These are phyloP conservation scores for Garcia nutans DNA, from an alignment of 345 rosid species.

Conservation along the genomic window DNA sequence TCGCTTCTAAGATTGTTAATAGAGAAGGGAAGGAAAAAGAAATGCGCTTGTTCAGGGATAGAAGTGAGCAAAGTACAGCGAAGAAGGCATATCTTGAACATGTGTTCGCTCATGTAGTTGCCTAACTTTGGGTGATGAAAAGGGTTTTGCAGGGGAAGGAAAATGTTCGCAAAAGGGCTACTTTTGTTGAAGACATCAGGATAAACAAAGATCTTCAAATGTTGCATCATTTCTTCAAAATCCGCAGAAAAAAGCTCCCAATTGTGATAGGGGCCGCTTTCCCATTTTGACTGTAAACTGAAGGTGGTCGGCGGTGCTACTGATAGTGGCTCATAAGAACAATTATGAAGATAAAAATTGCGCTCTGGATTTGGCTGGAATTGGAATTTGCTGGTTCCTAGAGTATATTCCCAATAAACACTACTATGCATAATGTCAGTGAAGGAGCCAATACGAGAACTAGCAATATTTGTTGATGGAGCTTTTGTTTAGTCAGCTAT, in stretches of 20 bases:
- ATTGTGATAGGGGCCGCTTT: conserved; percentile 38
- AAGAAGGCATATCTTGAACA: conserved; percentile 46
- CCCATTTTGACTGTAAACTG: neutral
- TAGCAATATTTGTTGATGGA: neutral
- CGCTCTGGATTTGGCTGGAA: neutral
- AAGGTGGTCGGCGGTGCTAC: neutral
- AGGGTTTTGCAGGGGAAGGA: conserved; percentile 42
- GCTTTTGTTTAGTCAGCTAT: conserved; percentile 2
- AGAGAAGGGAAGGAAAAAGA: conserved; percentile 50
- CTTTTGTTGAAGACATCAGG: conserved; percentile 26
- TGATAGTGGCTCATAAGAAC: neutral
- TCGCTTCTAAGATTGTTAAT: conserved; percentile 44
- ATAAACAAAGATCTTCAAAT: conserved; percentile 43
- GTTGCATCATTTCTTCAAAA: conserved; percentile 37
- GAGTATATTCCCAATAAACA: neutral
- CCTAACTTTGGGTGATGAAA: conserved; percentile 33
- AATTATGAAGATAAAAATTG: neutral
- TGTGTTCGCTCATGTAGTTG: conserved; percentile 51
- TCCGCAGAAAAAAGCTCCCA: conserved; percentile 38
- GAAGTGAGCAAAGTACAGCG: conserved; percentile 29
- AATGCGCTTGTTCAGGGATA: conserved; percentile 33
- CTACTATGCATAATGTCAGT: neutral
- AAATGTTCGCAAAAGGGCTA: conserved; percentile 28
- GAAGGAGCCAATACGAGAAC: neutral
- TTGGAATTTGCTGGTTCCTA: neutral